Evolutionary conservation across 1,139 yeast genomes (phyloP), one percentile per base, ranked within the genome.

Genomic region (Suhomyces ambrosiae): DNA sequence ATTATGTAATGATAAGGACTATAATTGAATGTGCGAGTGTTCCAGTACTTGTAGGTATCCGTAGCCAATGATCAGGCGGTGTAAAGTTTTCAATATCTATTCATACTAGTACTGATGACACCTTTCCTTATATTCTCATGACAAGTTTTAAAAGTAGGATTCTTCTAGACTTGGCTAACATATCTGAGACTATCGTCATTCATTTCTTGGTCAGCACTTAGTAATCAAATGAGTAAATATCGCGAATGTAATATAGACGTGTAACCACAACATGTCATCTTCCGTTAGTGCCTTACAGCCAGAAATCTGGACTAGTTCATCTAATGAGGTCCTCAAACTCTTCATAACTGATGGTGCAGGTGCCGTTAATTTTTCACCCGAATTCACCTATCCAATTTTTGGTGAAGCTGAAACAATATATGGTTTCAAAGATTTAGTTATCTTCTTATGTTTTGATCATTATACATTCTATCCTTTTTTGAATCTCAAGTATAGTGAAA

Each of bases 351-450:
- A 80, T 42, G 69, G 76, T 2, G 61, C 68, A 5, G 81, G 82
- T 0, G 77, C 83, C 11, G 65, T 76, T 3, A 59, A 61, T 31
- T 82, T 84, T 64, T 65, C 73, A 23, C 97, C 98, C 0, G 59
- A 65, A 13, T 90, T 87, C 63, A 90, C 97, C 1, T 92, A 92
- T 60, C 96, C 97, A 2, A 82, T 92, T 10, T 92, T 80, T 65
- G 97, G 97, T 7, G 96, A 89, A 39, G 74, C 88, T 2, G 98
- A 94, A 58, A 81, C 83, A 37, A 82, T 94, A 7, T 88, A 81
- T 57, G 99, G 99, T 2, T 94, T 79, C 57, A 74, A 82, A 48
- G 83, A 79, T 51, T 68, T 90, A 31, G 68, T 70, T 31, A 74
- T 77, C 23, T 68, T 60, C 40, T 56, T 71, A 19, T 71, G 77